Percentiles rank a stretch among this genome's conserved stretches.
phyloP scores from a whole-genome alignment of 805 yeast species.

The Saturnispora sanitii region DNA sequence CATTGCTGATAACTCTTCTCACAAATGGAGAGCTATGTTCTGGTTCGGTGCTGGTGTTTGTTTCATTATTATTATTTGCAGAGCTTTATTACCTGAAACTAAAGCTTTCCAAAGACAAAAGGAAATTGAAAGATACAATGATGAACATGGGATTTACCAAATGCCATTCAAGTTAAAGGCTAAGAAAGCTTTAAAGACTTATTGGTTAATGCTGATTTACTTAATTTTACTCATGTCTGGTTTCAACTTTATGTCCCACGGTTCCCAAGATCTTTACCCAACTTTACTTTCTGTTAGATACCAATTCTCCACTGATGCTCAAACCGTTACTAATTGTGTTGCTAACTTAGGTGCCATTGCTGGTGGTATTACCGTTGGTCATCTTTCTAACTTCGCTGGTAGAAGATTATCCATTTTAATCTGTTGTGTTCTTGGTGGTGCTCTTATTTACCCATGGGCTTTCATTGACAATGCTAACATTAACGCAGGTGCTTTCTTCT shows the following conservation, averaged over 20 bases:
- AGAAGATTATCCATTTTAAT: slow-evolving; percentile 43
- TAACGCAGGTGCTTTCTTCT: slow-evolving; percentile 50
- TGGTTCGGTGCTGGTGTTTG: slow-evolving; percentile 62
- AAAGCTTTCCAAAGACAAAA: slow-evolving; percentile 39
- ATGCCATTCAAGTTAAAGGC: slow-evolving; percentile 28
- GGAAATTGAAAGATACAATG: slow-evolving; percentile 26
- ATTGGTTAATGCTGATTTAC: slow-evolving; percentile 54
- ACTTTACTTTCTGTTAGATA: slow-evolving; percentile 42
- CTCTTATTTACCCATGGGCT: slow-evolving; percentile 56
- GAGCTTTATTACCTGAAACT: slow-evolving; percentile 40
- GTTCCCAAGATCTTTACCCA: slow-evolving; percentile 55
- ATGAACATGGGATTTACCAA: slow-evolving; percentile 24
- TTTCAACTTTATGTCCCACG: slow-evolving; percentile 53
- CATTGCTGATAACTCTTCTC: slow-evolving; percentile 41
- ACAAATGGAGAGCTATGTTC: slow-evolving; percentile 56
- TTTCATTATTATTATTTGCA: slow-evolving; percentile 32
- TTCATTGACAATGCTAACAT: slow-evolving; percentile 36
- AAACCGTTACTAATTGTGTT: slow-evolving; percentile 47
- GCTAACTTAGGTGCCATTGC: slow-evolving; percentile 49
- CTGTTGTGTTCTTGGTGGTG: slow-evolving; percentile 49
- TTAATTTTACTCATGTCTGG: slow-evolving; percentile 52
- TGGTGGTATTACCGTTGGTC: slow-evolving; percentile 51
- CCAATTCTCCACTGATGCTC: slow-evolving; percentile 31
- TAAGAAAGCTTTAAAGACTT: slow-evolving; percentile 30
- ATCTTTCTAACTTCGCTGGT: slow-evolving; percentile 44